These are phyloP conservation scores for Annulohypoxylon truncatum DNA, from an alignment of 2,329 filamentous ascomycete genomes.

Conservation along the genomic window DNA sequence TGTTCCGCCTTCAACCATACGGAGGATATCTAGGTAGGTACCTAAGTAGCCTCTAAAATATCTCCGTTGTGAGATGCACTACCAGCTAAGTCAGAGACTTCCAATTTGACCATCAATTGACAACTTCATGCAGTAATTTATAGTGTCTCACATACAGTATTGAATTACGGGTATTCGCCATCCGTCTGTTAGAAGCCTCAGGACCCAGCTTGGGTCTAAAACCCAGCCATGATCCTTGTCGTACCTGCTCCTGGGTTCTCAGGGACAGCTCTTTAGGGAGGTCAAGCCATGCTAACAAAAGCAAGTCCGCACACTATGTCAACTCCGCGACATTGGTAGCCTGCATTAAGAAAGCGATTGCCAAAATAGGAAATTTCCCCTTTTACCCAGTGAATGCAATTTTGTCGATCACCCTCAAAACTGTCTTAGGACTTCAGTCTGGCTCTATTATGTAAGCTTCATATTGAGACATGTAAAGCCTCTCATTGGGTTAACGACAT, in stretches of 20 bases:
- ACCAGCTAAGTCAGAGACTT: background rate
- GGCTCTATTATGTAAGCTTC: constrained; percentile 12
- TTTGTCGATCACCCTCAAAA: constrained; percentile 32
- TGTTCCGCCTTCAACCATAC: too few species aligned
- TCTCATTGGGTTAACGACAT: background rate
- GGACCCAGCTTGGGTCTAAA: background rate
- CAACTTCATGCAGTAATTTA: background rate
- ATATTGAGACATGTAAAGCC: background rate
- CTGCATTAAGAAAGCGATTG: background rate
- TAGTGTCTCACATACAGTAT: background rate
- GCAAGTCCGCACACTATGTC: background rate
- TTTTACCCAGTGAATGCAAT: constrained; percentile 11
- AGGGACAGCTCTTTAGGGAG: background rate
- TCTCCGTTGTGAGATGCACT: background rate
- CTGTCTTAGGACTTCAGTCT: constrained; percentile 30
- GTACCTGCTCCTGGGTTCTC: background rate
- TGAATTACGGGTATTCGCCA: background rate
- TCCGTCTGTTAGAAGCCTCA: background rate
- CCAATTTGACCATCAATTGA: background rate
- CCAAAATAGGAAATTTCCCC: constrained; percentile 25
- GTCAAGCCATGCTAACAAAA: constrained; percentile 2
- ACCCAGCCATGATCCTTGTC: background rate
- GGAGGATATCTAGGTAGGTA: too few species aligned
- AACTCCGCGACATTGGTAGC: background rate
- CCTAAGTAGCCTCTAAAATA: too few species aligned